These are phyloP conservation scores for Zopfia rhizophila DNA, from an alignment of 2,329 filamentous ascomycete genomes.

Conservation along the genomic window DNA sequence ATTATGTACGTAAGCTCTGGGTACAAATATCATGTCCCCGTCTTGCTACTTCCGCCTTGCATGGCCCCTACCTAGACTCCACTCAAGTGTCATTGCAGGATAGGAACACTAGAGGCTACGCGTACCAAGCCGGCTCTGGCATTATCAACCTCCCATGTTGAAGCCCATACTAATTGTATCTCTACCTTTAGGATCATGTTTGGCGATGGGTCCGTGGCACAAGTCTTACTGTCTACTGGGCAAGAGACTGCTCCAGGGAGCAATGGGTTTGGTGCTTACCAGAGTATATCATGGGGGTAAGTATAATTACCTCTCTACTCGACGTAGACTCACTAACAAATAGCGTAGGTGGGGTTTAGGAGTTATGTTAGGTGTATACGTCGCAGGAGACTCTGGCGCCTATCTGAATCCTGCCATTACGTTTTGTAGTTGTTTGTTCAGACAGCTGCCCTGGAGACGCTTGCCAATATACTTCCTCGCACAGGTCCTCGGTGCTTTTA, in stretches of 20 bases:
- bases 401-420: constrained; percentile 76
- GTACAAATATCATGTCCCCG: no score
- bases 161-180: no score
- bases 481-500: constrained; percentile 74
- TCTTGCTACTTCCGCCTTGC: no score
- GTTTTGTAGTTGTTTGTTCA: constrained; percentile 74
- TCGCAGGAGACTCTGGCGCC: constrained; percentile 71
- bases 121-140: no score
- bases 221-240: constrained; percentile 52
- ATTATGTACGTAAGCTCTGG: no score
- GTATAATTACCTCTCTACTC: constrained; percentile 3
- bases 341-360: constrained; percentile 47
- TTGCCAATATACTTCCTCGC: constrained; percentile 74
- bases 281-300: constrained; percentile 56
- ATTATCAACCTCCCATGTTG: no score
- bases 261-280: constrained; percentile 55
- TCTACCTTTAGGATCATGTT: no score
- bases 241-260: constrained; percentile 54
- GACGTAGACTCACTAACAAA: constrained; percentile 15
- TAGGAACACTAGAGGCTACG: no score
- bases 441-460: constrained; percentile 74
- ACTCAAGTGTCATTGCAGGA: no score
- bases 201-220: constrained; percentile 57
- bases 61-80: no score
- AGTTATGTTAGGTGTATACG: constrained; percentile 66